Base-by-base conservation (phyloP, 176 grass and related monocot species). In the Rhipidocladum racemiflorum region DNA sequence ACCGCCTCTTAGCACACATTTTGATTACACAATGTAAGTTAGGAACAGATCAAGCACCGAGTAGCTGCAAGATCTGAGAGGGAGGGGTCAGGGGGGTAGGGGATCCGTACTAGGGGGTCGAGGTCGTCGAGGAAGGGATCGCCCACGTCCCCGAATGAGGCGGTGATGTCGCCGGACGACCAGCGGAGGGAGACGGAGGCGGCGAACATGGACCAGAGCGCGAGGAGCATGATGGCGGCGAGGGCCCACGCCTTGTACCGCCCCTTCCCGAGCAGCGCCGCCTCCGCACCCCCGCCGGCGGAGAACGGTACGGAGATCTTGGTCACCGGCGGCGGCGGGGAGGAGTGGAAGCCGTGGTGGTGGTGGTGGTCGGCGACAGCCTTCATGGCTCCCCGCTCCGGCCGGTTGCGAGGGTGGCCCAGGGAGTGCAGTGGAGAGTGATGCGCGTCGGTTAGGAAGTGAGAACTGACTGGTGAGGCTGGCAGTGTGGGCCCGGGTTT, bases 171-270 rank as follows among this genome's bases (percentile, higher is more conserved):
- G 36, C 84, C 83, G 46, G 86, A 81, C 17, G 93, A 96, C 90
- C 93, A 91, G 65, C 90, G 90, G 17, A 96, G 91, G 27, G 97
- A 91, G 77, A 93, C 87, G 27, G 89, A 95, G 63, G 90, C 97
- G 42, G 97, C 90, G 68, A 89, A 87, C 97, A 99, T 95, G 70
- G 93, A 99, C 97, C 93, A 99, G 75, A 95, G 72, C 59, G 96
- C 88, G 67, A 98, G 92, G 57, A 99, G 96, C 81, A 90, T 74
- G 85, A 99, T 93, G 91, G 97, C 91, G 25, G 87, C 85, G 83
- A 95, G 46, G 14, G 87, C 92, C 97, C 97, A 99, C 17, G 89
- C 81, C 89, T 93, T 99, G 91, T 92, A 99, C 56, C 86, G 85
- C 0, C 93, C 89, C 84, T 93, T 94, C 18, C 88, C 76, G 11